Percentiles rank a stretch among this genome's conserved stretches.
Evolutionary conservation across 1,284 basidiomycete species (phyloP).

Genomic region (Coriolopsis trogii): DNA sequence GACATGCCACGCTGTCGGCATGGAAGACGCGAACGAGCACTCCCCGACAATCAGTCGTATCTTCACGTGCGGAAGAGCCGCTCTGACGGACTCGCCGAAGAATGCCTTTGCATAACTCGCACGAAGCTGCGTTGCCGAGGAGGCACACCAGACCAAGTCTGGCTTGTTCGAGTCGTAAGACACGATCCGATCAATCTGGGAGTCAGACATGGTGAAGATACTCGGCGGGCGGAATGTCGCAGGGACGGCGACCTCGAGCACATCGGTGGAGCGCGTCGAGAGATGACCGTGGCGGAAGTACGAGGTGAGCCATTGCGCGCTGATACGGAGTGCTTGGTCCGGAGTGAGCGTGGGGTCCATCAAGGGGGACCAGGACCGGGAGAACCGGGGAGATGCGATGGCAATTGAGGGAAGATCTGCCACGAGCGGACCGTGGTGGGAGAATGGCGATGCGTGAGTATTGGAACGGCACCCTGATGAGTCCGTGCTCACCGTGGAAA

Average conservation of each 20-base stretch:
- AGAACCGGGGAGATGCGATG: conserved; percentile 26
- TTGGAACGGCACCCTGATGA: too few relatives aligned
- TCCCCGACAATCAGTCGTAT: conserved; percentile 23
- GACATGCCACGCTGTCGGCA: conserved; percentile 29
- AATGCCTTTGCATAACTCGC: conserved; percentile 26
- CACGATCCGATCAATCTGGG: conserved; percentile 7
- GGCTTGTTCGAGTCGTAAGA: not conserved
- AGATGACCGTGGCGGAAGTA: conserved; percentile 41
- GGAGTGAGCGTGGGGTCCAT: conserved; percentile 25
- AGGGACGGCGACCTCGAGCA: conserved; percentile 24
- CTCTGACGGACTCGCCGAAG: conserved; percentile 16
- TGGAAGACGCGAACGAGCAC: conserved; percentile 15
- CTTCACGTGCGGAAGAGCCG: conserved; percentile 28
- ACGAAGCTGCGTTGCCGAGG: conserved; percentile 6
- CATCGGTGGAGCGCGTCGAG: conserved; percentile 28
- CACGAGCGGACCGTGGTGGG: not conserved
- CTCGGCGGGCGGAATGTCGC: conserved; percentile 22
- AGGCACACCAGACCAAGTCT: conserved; percentile 19
- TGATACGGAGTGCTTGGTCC: conserved; percentile 19
- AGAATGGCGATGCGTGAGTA: not conserved
- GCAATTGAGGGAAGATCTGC: conserved; percentile 32
- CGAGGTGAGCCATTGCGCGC: conserved; percentile 33
- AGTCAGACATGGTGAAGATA: conserved; percentile 23
- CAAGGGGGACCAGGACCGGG: conserved; percentile 24
- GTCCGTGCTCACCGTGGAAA: conserved; percentile 32